Conservation (phyloP, 164 flowering plant species). For the Protea cynaroides region DNA sequence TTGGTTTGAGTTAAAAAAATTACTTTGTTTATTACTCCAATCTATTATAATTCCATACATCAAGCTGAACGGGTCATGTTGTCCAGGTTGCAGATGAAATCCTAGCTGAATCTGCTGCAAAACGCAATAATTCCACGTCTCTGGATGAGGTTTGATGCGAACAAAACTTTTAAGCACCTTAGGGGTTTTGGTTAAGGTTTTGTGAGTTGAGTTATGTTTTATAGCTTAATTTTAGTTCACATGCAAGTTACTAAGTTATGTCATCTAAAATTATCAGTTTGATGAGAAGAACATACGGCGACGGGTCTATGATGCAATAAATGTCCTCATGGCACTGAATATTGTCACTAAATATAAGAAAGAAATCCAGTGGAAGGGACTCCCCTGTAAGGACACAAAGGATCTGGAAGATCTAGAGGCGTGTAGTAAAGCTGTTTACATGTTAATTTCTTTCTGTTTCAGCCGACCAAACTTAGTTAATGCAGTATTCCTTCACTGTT, state of each 20-base stretch:
- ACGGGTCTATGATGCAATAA: constrained; percentile 41
- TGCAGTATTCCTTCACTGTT: neutral
- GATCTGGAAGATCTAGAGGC: constrained; percentile 33
- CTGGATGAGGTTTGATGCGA: constrained; percentile 21
- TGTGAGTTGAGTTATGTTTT: neutral
- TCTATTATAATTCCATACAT: neutral
- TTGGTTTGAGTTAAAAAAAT: too few species aligned
- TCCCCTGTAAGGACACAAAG: constrained; percentile 16
- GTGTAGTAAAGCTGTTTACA: neutral
- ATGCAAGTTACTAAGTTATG: neutral
- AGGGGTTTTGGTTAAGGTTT: too few species aligned
- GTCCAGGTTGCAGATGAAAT: constrained; percentile 39
- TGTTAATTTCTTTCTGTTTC: neutral
- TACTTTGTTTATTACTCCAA: neutral
- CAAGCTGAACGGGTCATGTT: neutral
- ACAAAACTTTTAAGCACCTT: neutral
- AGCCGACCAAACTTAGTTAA: neutral
- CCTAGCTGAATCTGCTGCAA: constrained; percentile 24
- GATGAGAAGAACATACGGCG: constrained; percentile 41
- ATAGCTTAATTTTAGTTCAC: neutral
- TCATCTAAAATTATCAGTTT: constrained; percentile 11
- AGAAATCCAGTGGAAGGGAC: constrained; percentile 41
- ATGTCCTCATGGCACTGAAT: constrained; percentile 42
- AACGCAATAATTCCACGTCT: constrained; percentile 7
- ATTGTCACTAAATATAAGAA: constrained; percentile 32